Percentiles rank a stretch among this genome's conserved stretches.
These are phyloP conservation scores for Mentha longifolia DNA, from an alignment of 257 asterid species.

Conservation along the genomic window DNA sequence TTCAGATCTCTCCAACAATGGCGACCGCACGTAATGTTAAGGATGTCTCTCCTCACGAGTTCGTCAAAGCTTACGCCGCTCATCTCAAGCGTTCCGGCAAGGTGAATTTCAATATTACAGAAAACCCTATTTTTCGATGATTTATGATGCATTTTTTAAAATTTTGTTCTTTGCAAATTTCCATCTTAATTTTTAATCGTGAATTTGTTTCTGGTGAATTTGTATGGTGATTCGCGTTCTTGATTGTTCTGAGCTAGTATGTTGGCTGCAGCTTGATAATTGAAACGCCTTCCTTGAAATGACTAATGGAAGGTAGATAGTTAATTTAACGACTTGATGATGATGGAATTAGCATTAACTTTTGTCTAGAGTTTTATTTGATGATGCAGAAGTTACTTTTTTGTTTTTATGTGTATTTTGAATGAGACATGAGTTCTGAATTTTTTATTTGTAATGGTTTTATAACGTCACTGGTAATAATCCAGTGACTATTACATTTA, in stretches of 20 bases:
- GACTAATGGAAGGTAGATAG: not conserved
- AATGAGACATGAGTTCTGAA: too few species aligned
- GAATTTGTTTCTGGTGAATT: not conserved
- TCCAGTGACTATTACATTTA: too few species aligned
- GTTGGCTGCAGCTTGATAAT: too few species aligned
- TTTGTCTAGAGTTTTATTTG: too few species aligned
- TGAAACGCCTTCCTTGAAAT: too few species aligned
- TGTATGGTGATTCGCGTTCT: not conserved
- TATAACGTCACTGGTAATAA: too few species aligned
- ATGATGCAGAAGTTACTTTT: too few species aligned
- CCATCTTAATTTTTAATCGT: not conserved
- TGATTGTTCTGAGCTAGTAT: too few species aligned
- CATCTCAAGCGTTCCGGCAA: conserved; percentile 97
- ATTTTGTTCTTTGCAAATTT: not conserved
- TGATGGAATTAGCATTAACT: too few species aligned
- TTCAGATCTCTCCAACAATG: conserved; percentile 49
- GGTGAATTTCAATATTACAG: conserved; percentile 36
- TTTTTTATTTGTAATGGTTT: too few species aligned
- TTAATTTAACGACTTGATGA: too few species aligned
- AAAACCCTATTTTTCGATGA: not conserved
- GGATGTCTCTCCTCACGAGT: conserved; percentile 90
- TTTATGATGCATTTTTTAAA: not conserved
- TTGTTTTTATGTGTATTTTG: too few species aligned
- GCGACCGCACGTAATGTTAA: conserved; percentile 78
- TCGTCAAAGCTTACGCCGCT: conserved; percentile 77